phyloP scores from a whole-genome alignment of 2,329 filamentous ascomycete species.

The Botrytis cinerea region DNA sequence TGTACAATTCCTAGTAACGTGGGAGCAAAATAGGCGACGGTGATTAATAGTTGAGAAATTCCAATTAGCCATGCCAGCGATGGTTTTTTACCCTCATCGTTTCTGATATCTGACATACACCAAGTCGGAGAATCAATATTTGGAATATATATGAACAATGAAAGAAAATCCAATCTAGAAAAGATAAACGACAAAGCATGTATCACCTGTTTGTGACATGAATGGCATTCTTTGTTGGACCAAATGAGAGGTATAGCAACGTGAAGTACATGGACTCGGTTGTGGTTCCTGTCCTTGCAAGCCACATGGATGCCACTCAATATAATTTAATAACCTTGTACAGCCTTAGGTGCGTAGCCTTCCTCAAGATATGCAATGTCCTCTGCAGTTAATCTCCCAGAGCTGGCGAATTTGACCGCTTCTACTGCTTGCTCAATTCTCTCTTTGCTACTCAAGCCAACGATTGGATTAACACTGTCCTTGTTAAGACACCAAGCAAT shows the following conservation, averaged over 20 bases:
- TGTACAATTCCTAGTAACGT: background rate
- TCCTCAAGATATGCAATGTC: conserved; percentile 58
- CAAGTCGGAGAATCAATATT: background rate
- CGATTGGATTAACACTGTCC: conserved; percentile 53
- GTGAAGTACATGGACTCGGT: conserved; percentile 7
- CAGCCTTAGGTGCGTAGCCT: conserved; percentile 49
- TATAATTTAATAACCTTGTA: conserved; percentile 29
- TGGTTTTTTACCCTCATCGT: background rate
- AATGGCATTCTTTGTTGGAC: background rate
- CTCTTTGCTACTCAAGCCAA: conserved; percentile 54
- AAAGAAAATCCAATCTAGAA: background rate
- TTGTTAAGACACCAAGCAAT: conserved; percentile 57
- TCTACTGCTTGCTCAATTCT: conserved; percentile 58
- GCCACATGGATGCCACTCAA: conserved; percentile 22
- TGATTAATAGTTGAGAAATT: background rate
- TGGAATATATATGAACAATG: background rate
- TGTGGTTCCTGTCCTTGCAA: conserved; percentile 12
- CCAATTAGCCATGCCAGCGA: background rate
- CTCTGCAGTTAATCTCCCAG: conserved; percentile 52
- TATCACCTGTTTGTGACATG: conserved; percentile 13
- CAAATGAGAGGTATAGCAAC: background rate
- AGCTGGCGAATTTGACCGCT: conserved; percentile 43
- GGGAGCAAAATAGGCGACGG: background rate
- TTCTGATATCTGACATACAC: background rate
- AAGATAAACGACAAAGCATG: conserved; percentile 7